A percentile compares a stretch with the other conserved stretches of the same genome.
Conservation (phyloP, 139 green algal species). For the Closterium sp. region DNA sequence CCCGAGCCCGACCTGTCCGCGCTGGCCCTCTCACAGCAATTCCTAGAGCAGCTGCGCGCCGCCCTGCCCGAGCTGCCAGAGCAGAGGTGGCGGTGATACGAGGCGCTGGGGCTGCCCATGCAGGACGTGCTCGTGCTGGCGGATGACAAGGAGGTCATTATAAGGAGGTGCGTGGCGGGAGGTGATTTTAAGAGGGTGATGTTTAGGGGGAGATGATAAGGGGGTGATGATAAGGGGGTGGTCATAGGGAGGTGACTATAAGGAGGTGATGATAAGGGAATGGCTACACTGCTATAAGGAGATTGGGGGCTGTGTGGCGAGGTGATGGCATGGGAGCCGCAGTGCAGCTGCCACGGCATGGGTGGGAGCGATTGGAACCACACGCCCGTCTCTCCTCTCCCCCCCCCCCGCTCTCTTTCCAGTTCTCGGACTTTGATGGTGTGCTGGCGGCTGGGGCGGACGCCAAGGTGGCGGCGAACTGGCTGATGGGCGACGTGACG, state of each 20-base stretch:
- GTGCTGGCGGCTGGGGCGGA: conserved; percentile 60
- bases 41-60: conserved; percentile 46
- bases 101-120: conserved; percentile 68
- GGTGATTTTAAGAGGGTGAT: background rate
- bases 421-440: conserved; percentile 69
- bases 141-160: conserved; percentile 68
- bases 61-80: conserved; percentile 80
- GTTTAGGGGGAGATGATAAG: too few species aligned
- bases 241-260: too few species aligned
- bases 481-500: conserved; percentile 91
- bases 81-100: conserved; percentile 66
- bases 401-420: background rate
- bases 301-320: too few species aligned
- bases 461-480: conserved; percentile 88
- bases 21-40: conserved; percentile 50
- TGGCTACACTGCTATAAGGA: background rate
- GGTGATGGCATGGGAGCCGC: background rate
- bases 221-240: background rate
- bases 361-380: background rate
- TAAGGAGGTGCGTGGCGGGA: background rate
- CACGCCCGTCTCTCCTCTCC: background rate
- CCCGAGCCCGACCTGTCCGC: conserved; percentile 91
- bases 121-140: conserved; percentile 75
- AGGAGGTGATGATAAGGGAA: background rate
- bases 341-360: background rate